These are phyloP conservation scores for Ophiosphaerella korrae DNA, from an alignment of 2,329 filamentous ascomycete species.

Conservation along the genomic window DNA sequence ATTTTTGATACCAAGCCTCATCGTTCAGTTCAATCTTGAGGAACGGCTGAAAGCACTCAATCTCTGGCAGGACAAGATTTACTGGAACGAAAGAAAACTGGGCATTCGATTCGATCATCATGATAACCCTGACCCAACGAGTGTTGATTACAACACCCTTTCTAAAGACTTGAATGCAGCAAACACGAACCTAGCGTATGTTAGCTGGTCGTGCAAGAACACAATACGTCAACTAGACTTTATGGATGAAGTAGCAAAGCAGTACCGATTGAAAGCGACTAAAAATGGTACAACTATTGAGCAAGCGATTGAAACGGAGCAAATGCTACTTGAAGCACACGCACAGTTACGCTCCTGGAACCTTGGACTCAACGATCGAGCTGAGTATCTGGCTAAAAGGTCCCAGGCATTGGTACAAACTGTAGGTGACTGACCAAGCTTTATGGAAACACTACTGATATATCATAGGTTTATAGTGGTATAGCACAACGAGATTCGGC, in stretches of 20 bases:
- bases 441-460: background rate
- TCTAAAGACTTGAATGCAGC: slow-evolving; percentile 11
- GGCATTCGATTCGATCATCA: slow-evolving; percentile 13
- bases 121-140: background rate
- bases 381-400: slow-evolving; percentile 21
- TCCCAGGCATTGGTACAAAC: slow-evolving; percentile 21
- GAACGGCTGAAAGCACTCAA: background rate
- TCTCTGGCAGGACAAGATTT: slow-evolving; percentile 10
- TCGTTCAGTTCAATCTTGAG: slow-evolving; percentile 14
- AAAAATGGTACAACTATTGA: slow-evolving; percentile 4
- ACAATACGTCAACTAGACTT: slow-evolving; percentile 13
- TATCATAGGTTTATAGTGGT: slow-evolving; percentile 21
- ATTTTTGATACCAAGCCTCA: slow-evolving; percentile 15
- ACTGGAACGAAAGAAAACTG: slow-evolving; percentile 5
- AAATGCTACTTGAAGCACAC: slow-evolving; percentile 9
- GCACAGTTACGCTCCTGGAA: slow-evolving; percentile 16
- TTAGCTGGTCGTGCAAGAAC: slow-evolving; percentile 8
- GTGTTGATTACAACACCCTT: slow-evolving; percentile 12
- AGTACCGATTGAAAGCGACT: slow-evolving; percentile 8
- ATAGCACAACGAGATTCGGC: slow-evolving; percentile 28
- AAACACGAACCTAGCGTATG: slow-evolving; percentile 9
- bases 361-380: slow-evolving; percentile 9
- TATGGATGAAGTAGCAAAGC: slow-evolving; percentile 13
- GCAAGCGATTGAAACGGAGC: slow-evolving; percentile 1
- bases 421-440: slow-evolving; percentile 3